Base-by-base conservation (phyloP, 495 filamentous ascomycete species). In the Chaetomidium leptoderma region DNA sequence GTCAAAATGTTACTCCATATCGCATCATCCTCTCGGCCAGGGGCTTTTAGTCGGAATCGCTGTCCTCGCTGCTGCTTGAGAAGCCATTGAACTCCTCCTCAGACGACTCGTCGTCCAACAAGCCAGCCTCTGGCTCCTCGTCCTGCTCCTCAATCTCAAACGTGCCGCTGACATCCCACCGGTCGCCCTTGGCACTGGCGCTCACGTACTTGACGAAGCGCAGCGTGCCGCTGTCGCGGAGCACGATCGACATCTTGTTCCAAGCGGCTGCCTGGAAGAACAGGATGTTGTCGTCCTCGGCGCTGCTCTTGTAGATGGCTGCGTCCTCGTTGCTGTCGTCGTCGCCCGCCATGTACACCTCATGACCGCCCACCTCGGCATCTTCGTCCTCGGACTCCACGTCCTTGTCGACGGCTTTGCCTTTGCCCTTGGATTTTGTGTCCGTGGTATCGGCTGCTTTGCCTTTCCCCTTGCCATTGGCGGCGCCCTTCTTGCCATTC, bases 191-290 rank as follows among this genome's bases (percentile, higher is more conserved):
- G 4, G 93, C 92, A 32, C 74, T 79, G 16, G 75, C 77, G 75
- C 88, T 92, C 36, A 97, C 88, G 70, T 96, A 99, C 78, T 97
- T 99, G 66, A 97, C 91, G 68, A 97, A 97, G 73, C 87, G 83
- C 65, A 98, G 78, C 8, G 88, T 86, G 8, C 89, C 91, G 50
- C 80, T 82, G 67, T 99, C 93, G 45, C 95, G 82, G 44, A 99
- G 74, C 14, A 97, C 95, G 44, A 99, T 81, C 62, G 83, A 87
- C 70, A 97, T 78, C 40, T 84, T 86, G 71, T 97, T 97, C 92
- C 92, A 98, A 10, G 84, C 77, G 0, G 91, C 88, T 1, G 89
- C 86, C 69, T 88, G 90, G 67, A 85, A 89, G 76, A 97, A 95
- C 13, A 97, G 79, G 53, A 97, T 88, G 21, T 89, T 90, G 65